Percentiles rank a stretch among this genome's conserved stretches.
phyloP scores from a whole-genome alignment of 1,139 yeast species.

The Kurtzmaniella natalensis region DNA sequence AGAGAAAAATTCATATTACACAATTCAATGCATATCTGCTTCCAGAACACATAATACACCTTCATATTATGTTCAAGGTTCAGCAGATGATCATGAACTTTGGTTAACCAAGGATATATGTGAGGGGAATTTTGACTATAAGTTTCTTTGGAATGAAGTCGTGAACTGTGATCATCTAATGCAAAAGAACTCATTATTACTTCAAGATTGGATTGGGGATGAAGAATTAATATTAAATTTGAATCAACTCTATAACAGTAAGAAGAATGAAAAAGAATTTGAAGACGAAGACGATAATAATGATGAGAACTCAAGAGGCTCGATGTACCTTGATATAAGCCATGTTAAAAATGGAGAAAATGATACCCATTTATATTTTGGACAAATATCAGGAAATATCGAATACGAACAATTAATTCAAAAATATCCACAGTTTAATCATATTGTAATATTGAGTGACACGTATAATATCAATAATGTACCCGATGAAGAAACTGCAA shows the following conservation, averaged over 20 bases:
- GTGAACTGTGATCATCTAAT: constrained; percentile 19
- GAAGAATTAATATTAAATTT: constrained; percentile 15
- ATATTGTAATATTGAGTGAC: constrained; percentile 24
- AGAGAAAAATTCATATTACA: constrained; percentile 23
- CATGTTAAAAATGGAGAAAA: constrained; percentile 9
- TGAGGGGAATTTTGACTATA: constrained; percentile 43
- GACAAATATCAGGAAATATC: constrained; percentile 18
- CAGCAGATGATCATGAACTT: constrained; percentile 89
- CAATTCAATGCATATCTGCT: constrained; percentile 59
- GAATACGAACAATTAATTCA: constrained; percentile 10
- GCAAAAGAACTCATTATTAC: constrained; percentile 20
- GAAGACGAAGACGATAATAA: too few species aligned
- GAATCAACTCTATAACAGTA: constrained; percentile 9
- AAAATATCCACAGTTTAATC: constrained; percentile 11
- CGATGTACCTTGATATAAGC: constrained; percentile 9
- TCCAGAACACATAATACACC: constrained; percentile 35
- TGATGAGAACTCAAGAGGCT: too few species aligned
- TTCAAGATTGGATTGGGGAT: constrained; percentile 35
- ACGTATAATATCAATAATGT: constrained; percentile 11
- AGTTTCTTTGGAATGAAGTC: constrained; percentile 51
- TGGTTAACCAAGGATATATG: constrained; percentile 57
- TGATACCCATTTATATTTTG: constrained; percentile 29
- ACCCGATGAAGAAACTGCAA: constrained; percentile 14
- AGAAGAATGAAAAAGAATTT: not conserved
- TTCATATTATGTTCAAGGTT: constrained; percentile 69